A percentile compares a stretch with the other conserved stretches of the same genome.
Evolutionary conservation across 805 yeast species (phyloP).

Genomic region (Starmerella davenportii): DNA sequence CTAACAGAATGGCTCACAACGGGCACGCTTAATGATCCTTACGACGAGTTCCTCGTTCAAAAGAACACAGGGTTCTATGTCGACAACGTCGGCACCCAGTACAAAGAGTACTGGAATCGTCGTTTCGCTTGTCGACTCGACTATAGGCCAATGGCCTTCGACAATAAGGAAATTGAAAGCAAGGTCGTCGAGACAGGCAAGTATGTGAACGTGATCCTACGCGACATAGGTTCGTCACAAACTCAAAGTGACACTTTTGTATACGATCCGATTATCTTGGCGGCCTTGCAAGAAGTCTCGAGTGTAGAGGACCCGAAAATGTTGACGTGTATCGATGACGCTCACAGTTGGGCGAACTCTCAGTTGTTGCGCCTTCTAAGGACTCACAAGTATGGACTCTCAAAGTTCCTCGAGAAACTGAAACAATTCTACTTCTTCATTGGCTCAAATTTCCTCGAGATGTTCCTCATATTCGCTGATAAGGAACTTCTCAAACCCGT

Average conservation of each 20-base stretch:
- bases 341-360: constrained; percentile 51
- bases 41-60: constrained; percentile 65
- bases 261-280: neutral
- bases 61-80: constrained; percentile 14
- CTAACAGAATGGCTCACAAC: constrained; percentile 60
- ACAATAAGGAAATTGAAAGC: constrained; percentile 33
- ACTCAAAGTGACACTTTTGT: neutral
- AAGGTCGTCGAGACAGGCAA: constrained; percentile 72
- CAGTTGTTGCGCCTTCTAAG: constrained; percentile 36
- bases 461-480: constrained; percentile 34
- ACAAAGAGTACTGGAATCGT: constrained; percentile 28
- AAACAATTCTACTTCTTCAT: constrained; percentile 39
- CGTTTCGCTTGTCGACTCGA: constrained; percentile 57
- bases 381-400: constrained; percentile 33
- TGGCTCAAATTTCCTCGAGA: constrained; percentile 32
- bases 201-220: constrained; percentile 46
- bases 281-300: neutral
- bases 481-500: constrained; percentile 35
- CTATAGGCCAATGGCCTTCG: constrained; percentile 53
- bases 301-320: constrained; percentile 31
- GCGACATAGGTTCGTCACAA: constrained; percentile 20
- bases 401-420: constrained; percentile 30
- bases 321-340: constrained; percentile 37
- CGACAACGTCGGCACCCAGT: constrained; percentile 14
- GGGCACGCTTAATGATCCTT: constrained; percentile 63